These are phyloP conservation scores for Fusarium sp. DNA, from an alignment of 2,329 filamentous ascomycete species.

Conservation along the genomic window DNA sequence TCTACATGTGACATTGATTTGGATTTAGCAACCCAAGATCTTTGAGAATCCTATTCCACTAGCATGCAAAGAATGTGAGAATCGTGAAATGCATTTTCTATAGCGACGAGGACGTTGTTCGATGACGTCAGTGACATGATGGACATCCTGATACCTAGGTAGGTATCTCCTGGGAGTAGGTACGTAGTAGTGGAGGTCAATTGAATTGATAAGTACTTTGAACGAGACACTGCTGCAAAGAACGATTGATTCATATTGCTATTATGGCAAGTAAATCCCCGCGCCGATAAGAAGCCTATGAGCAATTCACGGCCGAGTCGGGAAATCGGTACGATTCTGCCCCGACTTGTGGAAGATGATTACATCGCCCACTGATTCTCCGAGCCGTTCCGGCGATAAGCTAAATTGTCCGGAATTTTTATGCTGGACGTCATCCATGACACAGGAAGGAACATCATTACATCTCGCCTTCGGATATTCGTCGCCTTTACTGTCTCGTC, in stretches of 20 bases:
- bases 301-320: not conserved
- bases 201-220: not conserved
- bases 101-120: not conserved
- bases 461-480: not conserved
- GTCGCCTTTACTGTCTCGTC: not conserved
- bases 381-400: conserved; percentile 43
- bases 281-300: not conserved
- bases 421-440: conserved; percentile 42
- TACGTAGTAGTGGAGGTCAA: not conserved
- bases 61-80: not conserved
- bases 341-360: conserved; percentile 26
- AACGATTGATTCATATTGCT: not conserved
- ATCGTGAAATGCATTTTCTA: not conserved
- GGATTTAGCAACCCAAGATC: not conserved
- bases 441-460: conserved; percentile 14
- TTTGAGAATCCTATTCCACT: not conserved
- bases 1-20: not conserved
- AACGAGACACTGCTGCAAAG: not conserved
- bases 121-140: not conserved
- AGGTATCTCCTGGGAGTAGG: no score
- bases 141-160: not conserved
- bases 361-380: conserved; percentile 35
- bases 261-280: not conserved
- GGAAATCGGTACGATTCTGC: conserved; percentile 22
- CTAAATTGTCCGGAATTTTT: conserved; percentile 29